These are phyloP conservation scores for Periglandula ipomoeae DNA, from an alignment of 2,329 filamentous ascomycete genomes.

Conservation along the genomic window DNA sequence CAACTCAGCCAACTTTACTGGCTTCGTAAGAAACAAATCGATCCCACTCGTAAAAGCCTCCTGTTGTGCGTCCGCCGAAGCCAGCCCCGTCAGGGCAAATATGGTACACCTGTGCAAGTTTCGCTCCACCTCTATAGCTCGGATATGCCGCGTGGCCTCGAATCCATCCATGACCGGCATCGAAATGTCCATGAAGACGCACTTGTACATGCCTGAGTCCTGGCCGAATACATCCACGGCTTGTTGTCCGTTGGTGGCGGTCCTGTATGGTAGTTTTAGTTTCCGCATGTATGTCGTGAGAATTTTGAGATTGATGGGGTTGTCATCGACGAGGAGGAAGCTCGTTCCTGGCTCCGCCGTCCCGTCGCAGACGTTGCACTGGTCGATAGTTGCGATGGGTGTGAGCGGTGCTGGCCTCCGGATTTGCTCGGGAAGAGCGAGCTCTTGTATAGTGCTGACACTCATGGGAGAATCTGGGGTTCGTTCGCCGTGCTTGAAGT, in stretches of 20 bases:
- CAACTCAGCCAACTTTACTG: conserved; percentile 32
- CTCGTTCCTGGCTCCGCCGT: neutral
- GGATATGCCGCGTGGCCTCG: conserved; percentile 35
- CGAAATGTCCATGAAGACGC: conserved; percentile 35
- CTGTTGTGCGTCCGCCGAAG: conserved; percentile 34
- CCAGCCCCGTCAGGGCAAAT: conserved; percentile 42
- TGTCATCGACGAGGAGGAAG: conserved; percentile 26
- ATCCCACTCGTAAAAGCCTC: conserved; percentile 42
- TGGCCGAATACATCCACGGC: conserved; percentile 16
- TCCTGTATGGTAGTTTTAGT: conserved; percentile 13
- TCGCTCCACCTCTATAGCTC: conserved; percentile 13
- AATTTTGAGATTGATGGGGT: conserved; percentile 26
- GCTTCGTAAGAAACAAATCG: conserved; percentile 43
- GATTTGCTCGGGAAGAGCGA: conserved; percentile 3
- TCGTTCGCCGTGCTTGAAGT: neutral
- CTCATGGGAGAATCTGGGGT: neutral
- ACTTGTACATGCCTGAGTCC: conserved; percentile 11
- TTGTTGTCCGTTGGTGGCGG: conserved; percentile 19
- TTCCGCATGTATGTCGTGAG: conserved; percentile 20
- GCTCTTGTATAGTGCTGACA: neutral
- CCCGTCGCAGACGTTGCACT: neutral
- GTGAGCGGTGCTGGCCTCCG: conserved; percentile 1
- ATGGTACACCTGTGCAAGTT: conserved; percentile 20
- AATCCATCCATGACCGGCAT: conserved; percentile 46
- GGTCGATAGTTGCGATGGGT: neutral